Evolutionary conservation across 257 asterid genomes (phyloP).

Genomic region (Solanum tarijense): DNA sequence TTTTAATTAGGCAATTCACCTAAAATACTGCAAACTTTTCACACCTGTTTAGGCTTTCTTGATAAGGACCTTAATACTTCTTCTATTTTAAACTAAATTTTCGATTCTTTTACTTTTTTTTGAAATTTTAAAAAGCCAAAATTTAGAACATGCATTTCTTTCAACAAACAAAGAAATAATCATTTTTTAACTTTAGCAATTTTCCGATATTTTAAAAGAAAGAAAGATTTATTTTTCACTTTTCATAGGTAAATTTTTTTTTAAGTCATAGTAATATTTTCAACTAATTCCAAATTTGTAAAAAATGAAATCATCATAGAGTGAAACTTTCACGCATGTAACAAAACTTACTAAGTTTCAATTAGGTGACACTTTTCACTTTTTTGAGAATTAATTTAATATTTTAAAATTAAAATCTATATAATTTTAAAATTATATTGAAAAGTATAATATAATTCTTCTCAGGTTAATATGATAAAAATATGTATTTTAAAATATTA

Average conservation of each 20-base stretch:
- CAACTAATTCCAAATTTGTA: not conserved
- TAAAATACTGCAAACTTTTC: constrained; percentile 8
- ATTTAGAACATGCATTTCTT: not conserved
- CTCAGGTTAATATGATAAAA: not conserved
- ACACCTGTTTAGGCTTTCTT: not conserved
- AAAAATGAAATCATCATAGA: not conserved
- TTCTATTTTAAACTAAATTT: not conserved
- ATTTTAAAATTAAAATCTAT: not conserved
- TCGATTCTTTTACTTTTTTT: not conserved
- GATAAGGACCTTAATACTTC: constrained; percentile 10
- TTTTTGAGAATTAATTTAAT: not conserved
- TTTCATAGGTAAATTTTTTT: not conserved
- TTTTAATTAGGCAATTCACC: constrained; percentile 21
- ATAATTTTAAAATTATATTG: not conserved
- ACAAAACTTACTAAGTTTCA: not conserved
- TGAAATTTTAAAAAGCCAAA: not conserved
- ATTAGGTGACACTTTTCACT: not conserved
- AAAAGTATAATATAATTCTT: not conserved
- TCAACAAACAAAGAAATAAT: not conserved
- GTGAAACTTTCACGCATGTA: constrained; percentile 1
- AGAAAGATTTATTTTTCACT: not conserved
- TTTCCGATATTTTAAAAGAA: not conserved
- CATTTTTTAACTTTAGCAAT: not conserved
- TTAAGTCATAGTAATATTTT: not conserved
- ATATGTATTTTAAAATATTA: not conserved